Evolutionary conservation across 2,329 filamentous ascomycete species (phyloP), one percentile per base, ranked within the genome.

Genomic region (Aspergillus bombycis): DNA sequence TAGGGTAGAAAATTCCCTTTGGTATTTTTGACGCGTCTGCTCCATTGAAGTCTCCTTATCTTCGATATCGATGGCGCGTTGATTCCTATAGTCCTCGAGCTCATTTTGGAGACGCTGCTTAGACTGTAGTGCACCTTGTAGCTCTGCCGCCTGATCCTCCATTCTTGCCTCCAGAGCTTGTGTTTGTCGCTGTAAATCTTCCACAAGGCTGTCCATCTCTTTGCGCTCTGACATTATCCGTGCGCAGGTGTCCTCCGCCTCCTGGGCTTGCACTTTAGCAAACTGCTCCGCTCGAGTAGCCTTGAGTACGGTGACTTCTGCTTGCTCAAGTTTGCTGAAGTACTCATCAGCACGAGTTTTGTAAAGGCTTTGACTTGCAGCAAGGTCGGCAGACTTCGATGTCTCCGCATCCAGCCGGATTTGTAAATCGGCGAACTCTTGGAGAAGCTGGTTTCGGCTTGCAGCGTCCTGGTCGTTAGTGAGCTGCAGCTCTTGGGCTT

Each of bases 51-150:
- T 90, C 78, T 98, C 94, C 78, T 95, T 97, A 79, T 99, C 94
- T 78, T 98, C 95, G 61, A 98, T 92, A 72, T 98, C 95, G 78
- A 96, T 96, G 62, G 94, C 94, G 54, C 94, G 89, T 78, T 97
- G 94, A 75, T 90, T 96, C 64, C 95, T 89, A 82, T 98, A 99
- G 78, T 99, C 94, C 78, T 98, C 94, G 3, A 99, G 89, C 81
- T 99, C 94, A 74, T 98, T 94, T 77, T 99, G 94, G 28, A 98
- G 88, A 63, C 94, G 88, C 80, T 94, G 96, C 85, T 97, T 97
- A 23, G 93, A 89, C 80, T 97, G 94, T 21, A 92, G 83, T 2
- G 91, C 92, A 23, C 89, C 89, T 65, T 96, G 91, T 10, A 97
- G 86, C 75, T 99, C 94, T 0, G 94, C 94, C 28, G 92, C 92